Evolutionary conservation across 2,329 filamentous ascomycete genomes (phyloP).

Genomic region (Pyrenochaeta sp.): DNA sequence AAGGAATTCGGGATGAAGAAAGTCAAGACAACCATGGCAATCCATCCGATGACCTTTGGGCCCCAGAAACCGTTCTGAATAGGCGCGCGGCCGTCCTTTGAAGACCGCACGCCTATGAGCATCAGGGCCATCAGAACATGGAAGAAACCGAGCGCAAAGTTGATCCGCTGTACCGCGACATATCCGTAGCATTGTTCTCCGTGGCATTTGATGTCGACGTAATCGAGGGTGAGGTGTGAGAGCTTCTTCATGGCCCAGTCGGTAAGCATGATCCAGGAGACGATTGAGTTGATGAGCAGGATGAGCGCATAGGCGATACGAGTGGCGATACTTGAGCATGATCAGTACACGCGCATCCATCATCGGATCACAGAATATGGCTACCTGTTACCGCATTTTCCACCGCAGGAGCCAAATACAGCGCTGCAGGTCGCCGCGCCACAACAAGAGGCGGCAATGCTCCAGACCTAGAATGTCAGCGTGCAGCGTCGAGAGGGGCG

Average conservation of each 20-base stretch:
- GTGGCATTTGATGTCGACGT: slow-evolving; percentile 91
- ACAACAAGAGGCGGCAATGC: slow-evolving; percentile 88
- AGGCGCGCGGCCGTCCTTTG: slow-evolving; percentile 83
- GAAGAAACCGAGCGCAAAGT: slow-evolving; percentile 94
- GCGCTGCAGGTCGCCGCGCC: slow-evolving; percentile 96
- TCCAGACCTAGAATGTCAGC: slow-evolving; percentile 67
- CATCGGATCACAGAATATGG: slow-evolving; percentile 11
- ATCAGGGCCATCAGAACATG: slow-evolving; percentile 86
- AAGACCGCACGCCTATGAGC: slow-evolving; percentile 84
- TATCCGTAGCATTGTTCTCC: slow-evolving; percentile 93
- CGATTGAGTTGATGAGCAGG: slow-evolving; percentile 92
- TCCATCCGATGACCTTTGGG: slow-evolving; percentile 90
- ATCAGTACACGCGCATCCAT: slow-evolving; percentile 12
- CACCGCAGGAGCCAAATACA: slow-evolving; percentile 89
- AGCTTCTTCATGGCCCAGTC: slow-evolving; percentile 98
- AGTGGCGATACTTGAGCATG: slow-evolving; percentile 77
- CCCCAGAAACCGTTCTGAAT: slow-evolving; percentile 99
- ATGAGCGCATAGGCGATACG: slow-evolving; percentile 96
- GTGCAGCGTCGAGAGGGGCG: slow-evolving; percentile 9
- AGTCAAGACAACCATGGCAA: slow-evolving; percentile 84
- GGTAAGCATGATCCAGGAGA: slow-evolving; percentile 99
- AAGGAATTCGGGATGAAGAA: slow-evolving; percentile 96
- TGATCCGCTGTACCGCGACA: slow-evolving; percentile 95
- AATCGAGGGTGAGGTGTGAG: slow-evolving; percentile 89
- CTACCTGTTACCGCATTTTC: slow-evolving; percentile 92